Base-by-base conservation (phyloP, 2,329 filamentous ascomycete genomes). In the Clathrospora elynae region DNA sequence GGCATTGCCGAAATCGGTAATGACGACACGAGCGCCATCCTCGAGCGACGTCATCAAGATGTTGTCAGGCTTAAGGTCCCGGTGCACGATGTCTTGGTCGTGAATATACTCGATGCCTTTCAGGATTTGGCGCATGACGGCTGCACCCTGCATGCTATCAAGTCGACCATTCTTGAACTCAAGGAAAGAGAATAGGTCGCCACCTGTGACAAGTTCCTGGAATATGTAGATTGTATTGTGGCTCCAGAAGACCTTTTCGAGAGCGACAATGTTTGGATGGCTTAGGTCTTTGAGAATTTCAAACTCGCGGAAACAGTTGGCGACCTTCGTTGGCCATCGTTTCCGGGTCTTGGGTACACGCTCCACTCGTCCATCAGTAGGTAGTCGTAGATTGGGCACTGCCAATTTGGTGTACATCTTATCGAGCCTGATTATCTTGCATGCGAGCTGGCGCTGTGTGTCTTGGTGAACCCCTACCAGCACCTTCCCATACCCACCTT, bases 31-130 rank as follows among this genome's bases (percentile, higher is more conserved):
- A 14, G 74, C 73, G 3, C 76, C 75, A 29, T 70, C 67, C 10
- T 71, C 68, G 36, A 77, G 71, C 1, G 78, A 80, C 1, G 78
- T 78, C 73, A 85, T 75, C 19, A 85, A 71, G 6, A 85, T 77
- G 52, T 85, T 85, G 37, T 85, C 82, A 0, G 81, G 81, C 55
- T 85, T 85, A 34, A 85, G 71, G 55, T 85, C 82, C 20, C 82
- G 73, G 59, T 85, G 82, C 4, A 80, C 80, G 29, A 85, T 78
- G 26, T 75, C 68, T 6, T 73, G 69, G 3, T 70, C 63, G 57
- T 85, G 82, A 1, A 85, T 66, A 54, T 83, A 83, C 11, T 80
- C 67, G n/a, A 84, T 61, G 2, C 78, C 82, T 39, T 80, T 75
- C 6, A 82, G 60, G 3, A 84, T 66, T 54, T 85, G 82, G 32